Evolutionary conservation across 2,329 filamentous ascomycete genomes (phyloP).

Genomic region (Calcarisporium arbuscula): DNA sequence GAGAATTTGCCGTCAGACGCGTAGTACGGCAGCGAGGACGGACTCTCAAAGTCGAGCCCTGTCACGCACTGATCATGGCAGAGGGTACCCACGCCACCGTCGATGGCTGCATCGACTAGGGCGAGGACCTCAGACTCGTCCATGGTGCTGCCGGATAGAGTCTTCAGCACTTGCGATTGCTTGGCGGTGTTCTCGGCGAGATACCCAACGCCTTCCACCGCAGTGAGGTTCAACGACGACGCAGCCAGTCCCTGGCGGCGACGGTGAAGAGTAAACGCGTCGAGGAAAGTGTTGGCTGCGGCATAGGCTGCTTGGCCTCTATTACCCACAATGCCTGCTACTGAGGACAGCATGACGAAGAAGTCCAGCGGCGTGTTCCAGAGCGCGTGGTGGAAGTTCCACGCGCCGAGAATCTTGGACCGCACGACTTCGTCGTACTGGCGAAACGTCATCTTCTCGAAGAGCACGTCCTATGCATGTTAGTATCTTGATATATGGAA

Average conservation of each 20-base stretch:
- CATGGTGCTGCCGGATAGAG: slow-evolving; percentile 41
- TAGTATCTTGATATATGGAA: neutral
- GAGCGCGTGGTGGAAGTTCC: slow-evolving; percentile 46
- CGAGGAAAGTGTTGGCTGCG: slow-evolving; percentile 41
- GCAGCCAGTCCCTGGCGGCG: slow-evolving; percentile 33
- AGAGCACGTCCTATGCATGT: slow-evolving; percentile 35
- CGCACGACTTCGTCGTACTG: slow-evolving; percentile 42
- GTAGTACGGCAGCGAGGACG: slow-evolving; percentile 44
- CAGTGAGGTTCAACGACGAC: slow-evolving; percentile 45
- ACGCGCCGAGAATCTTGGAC: slow-evolving; percentile 46
- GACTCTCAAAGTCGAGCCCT: slow-evolving; percentile 41
- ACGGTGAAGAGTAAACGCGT: slow-evolving; percentile 25
- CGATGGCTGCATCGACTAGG: slow-evolving; percentile 44
- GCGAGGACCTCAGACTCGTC: slow-evolving; percentile 48
- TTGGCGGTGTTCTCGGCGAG: slow-evolving; percentile 39
- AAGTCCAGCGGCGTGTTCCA: slow-evolving; percentile 37
- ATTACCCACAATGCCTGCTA: slow-evolving; percentile 45
- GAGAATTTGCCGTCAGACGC: slow-evolving; percentile 48
- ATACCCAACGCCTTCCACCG: slow-evolving; percentile 44
- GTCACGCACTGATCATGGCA: slow-evolving; percentile 48
- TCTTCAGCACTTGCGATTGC: slow-evolving; percentile 40
- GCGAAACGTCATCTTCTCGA: slow-evolving; percentile 45
- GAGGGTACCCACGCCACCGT: slow-evolving; percentile 31
- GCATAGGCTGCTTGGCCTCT: slow-evolving; percentile 47
- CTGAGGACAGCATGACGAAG: slow-evolving; percentile 48